Base-by-base conservation (phyloP, 2,329 filamentous ascomycete species). In the Colletotrichum spaethianum region DNA sequence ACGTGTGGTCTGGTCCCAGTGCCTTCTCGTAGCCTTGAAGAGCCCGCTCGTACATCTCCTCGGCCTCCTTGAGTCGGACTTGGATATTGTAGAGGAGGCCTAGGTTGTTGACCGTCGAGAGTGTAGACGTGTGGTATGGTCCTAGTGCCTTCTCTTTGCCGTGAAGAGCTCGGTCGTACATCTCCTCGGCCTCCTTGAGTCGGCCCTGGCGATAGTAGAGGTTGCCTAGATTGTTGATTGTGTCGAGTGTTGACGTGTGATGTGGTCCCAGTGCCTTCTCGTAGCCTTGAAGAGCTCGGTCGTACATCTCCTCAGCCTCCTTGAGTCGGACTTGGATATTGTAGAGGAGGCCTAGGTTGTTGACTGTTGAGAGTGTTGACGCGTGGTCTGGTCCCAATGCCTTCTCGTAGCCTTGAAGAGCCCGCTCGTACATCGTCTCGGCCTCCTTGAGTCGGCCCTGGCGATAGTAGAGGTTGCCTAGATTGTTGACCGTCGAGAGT, bases 311-410 rank as follows among this genome's bases (percentile, higher is more conserved):
- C 74, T 79, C 75, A 14, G 78, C 78, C 68, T 78, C 75, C 11
- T 48, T 71, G 7, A 78, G 70, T 70, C 75, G 76, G 57, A 74
- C 76, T 64, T 53, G 14, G 44, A 20, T 38, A 4, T 7, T 4
- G 53, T 80, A 82, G 68, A 82, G 74, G 26, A 48, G 12, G 7
- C 79, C 79, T 36, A 83, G 71, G 40, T 78, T 77, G 36, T 78
- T 63, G 60, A 79, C 64, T 63, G 71, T 78, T 3, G 63, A 28
- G 31, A 79, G 74, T 18, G 76, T 79, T 3, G 36, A 74, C 42
- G 53, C 66, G 28, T 75, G 68, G 3, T 73, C 65, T 57, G 71
- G 70, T 50, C 74, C 75, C n/a, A n/a, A 40, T 48, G 53, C 67
- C 57, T 76, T 76, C 72, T 79, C 75, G n/a, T 75, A 73, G 61